Evolutionary conservation across 164 flowering plant species (phyloP).

Genomic region (Nymphaea colorata): DNA sequence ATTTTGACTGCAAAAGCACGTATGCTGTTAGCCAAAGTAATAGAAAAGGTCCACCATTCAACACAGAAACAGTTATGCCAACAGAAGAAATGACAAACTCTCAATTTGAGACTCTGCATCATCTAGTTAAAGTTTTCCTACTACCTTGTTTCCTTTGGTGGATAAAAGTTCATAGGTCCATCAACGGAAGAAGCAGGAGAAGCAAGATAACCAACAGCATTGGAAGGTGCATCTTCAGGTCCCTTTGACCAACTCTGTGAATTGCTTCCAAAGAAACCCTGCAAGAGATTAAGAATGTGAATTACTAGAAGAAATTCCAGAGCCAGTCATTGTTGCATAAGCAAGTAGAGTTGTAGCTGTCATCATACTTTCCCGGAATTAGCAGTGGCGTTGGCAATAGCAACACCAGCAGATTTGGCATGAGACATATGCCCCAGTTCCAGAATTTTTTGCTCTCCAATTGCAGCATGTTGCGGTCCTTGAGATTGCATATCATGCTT

Average conservation of each 20-base stretch:
- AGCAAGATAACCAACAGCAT: not conserved
- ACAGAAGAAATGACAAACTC: no score
- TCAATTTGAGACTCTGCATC: not conserved
- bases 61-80: not conserved
- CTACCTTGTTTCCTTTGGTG: not conserved
- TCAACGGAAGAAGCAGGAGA: not conserved
- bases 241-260: not conserved
- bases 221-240: not conserved
- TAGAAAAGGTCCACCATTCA: no score
- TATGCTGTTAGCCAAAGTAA: not conserved
- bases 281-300: not conserved
- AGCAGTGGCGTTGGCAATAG: not conserved
- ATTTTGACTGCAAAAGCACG: constrained; percentile 45
- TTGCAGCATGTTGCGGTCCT: constrained; percentile 18
- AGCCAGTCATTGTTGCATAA: not conserved
- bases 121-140: not conserved
- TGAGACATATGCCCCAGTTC: constrained; percentile 2
- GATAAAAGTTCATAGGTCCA: not conserved
- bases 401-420: no score
- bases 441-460: constrained; percentile 22
- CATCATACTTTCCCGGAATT: not conserved
- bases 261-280: not conserved
- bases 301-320: not conserved
- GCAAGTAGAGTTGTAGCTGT: not conserved
- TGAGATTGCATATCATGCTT: constrained; percentile 23